Evolutionary conservation across 2,329 filamentous ascomycete genomes (phyloP).

Genomic region (Colletotrichum sp.): DNA sequence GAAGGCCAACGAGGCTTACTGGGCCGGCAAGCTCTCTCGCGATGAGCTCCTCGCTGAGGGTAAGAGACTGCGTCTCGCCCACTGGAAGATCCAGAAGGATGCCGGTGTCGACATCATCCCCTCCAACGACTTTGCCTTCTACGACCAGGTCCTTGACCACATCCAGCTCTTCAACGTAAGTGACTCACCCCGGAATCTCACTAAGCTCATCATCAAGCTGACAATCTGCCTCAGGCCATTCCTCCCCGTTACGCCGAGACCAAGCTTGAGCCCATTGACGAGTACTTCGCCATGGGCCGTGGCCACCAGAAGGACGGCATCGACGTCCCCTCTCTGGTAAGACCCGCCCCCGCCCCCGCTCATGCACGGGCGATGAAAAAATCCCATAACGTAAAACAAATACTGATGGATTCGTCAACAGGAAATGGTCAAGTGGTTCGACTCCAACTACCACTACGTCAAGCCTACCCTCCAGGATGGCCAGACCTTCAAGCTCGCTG

Average conservation of each 20-base stretch:
- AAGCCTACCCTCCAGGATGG: conserved; percentile 97
- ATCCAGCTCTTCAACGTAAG: conserved; percentile 96
- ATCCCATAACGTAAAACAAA: conserved; percentile 31
- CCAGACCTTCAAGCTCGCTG: conserved; percentile 90
- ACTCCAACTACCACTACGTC: conserved; percentile 99
- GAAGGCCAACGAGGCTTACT: conserved; percentile 99
- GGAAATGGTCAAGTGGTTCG: conserved; percentile 99
- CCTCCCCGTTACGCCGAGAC: conserved; percentile 94
- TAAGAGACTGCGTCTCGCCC: conserved; percentile 93
- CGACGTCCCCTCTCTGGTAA: conserved; percentile 80
- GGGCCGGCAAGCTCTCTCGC: conserved; percentile 93
- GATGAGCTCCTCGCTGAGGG: conserved; percentile 91
- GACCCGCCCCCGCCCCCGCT: conserved; percentile 13
- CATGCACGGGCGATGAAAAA: conserved; percentile 38
- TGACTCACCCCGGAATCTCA: conserved; percentile 21
- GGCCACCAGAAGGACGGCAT: conserved; percentile 94
- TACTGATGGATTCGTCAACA: conserved; percentile 7
- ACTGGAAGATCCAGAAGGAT: conserved; percentile 99
- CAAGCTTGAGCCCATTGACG: conserved; percentile 85
- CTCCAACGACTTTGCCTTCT: conserved; percentile 99
- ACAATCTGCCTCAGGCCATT: conserved; percentile 69
- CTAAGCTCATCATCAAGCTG: not conserved
- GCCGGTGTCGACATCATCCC: conserved; percentile 97
- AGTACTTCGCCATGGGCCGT: conserved; percentile 99
- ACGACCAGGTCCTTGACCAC: conserved; percentile 97